Percentiles rank a stretch among this genome's conserved stretches.
Evolutionary conservation across 2,329 filamentous ascomycete genomes (phyloP).

Genomic region (Ramularia endophylla): DNA sequence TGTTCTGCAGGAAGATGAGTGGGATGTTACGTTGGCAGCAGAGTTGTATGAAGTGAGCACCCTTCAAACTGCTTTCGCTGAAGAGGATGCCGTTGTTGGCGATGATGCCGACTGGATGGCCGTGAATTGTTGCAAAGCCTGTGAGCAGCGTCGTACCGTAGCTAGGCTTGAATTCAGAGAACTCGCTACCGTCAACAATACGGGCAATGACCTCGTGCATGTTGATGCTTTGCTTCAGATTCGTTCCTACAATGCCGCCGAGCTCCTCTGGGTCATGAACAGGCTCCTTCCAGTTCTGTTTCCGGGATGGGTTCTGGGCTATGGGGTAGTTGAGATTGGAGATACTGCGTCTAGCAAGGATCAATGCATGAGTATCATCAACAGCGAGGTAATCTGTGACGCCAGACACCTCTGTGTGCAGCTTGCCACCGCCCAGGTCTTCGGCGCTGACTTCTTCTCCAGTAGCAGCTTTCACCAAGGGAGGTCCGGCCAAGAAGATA

Average conservation of each 20-base stretch:
- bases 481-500: slow-evolving; percentile 92
- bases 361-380: slow-evolving; percentile 84
- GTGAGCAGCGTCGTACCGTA: slow-evolving; percentile 89
- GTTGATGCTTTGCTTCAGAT: slow-evolving; percentile 77
- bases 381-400: slow-evolving; percentile 95
- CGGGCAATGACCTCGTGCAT: slow-evolving; percentile 88
- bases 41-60: slow-evolving; percentile 93
- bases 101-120: slow-evolving; percentile 84
- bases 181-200: slow-evolving; percentile 83
- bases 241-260: slow-evolving; percentile 81
- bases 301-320: slow-evolving; percentile 33
- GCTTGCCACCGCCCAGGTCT: slow-evolving; percentile 80
- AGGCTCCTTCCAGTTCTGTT: slow-evolving; percentile 59
- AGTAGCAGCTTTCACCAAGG: slow-evolving; percentile 91
- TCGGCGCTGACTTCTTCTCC: slow-evolving; percentile 88
- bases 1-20: slow-evolving; percentile 92
- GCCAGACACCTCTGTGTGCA: slow-evolving; percentile 86
- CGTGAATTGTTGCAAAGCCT: slow-evolving; percentile 79
- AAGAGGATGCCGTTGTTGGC: slow-evolving; percentile 97
- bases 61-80: slow-evolving; percentile 82
- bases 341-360: slow-evolving; percentile 76
- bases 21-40: slow-evolving; percentile 87
- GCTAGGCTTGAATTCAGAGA: slow-evolving; percentile 89
- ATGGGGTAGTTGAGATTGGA: slow-evolving; percentile 84
- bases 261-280: slow-evolving; percentile 75